Percentiles rank a stretch among this genome's conserved stretches.
These are phyloP conservation scores for Xylaria cubensis DNA, from an alignment of 495 filamentous ascomycete genomes.

Conservation along the genomic window DNA sequence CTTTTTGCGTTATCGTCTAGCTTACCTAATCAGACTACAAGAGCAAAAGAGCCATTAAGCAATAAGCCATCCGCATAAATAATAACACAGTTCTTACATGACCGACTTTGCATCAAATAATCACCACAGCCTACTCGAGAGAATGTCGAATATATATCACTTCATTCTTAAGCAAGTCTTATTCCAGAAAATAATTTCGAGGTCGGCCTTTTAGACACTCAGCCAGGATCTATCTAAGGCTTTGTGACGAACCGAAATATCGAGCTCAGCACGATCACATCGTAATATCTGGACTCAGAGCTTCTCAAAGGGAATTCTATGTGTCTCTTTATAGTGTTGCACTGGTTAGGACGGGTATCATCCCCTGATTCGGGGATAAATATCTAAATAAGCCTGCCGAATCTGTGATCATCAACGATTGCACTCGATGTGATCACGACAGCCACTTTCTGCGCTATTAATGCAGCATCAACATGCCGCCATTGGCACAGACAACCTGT, in stretches of 20 bases:
- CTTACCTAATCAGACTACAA: conserved; percentile 2
- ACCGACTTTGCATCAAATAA: too few species aligned
- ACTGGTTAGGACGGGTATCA: background rate
- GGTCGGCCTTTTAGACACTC: background rate
- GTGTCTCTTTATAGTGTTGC: background rate
- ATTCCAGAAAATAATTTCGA: background rate
- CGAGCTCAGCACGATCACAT: background rate
- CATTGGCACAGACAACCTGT: conserved; percentile 86
- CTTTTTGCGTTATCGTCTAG: background rate
- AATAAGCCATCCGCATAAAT: background rate
- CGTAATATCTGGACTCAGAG: background rate
- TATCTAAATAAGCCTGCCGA: background rate
- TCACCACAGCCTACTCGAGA: too few species aligned
- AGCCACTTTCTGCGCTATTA: conserved; percentile 32
- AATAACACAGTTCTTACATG: too few species aligned
- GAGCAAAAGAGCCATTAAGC: background rate
- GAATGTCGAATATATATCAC: too few species aligned
- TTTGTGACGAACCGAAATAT: background rate
- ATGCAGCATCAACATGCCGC: conserved; percentile 71
- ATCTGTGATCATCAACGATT: too few species aligned
- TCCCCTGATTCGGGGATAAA: background rate
- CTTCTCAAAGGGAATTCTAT: background rate
- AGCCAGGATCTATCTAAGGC: background rate
- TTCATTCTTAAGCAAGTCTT: too few species aligned
- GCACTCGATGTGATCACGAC: background rate